Conservation (phyloP, 176 grass and related monocot species). For the Calamus simplicifolius region DNA sequence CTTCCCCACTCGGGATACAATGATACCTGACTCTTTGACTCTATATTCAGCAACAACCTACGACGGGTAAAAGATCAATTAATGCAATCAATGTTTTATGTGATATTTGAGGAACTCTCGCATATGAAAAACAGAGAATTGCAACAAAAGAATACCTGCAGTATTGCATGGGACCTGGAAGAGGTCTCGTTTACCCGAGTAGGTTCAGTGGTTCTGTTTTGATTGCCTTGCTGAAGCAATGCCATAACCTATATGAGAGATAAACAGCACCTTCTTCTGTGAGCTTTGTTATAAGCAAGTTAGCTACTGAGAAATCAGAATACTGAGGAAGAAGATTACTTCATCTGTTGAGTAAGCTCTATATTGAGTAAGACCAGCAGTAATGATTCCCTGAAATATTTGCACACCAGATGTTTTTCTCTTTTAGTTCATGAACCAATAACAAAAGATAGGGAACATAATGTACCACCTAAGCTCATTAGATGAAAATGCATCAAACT, state of each 20-base stretch:
- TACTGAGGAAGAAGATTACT: constrained; percentile 35
- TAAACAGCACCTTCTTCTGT: not conserved
- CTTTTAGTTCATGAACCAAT: constrained; percentile 7
- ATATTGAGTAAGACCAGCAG: constrained; percentile 82
- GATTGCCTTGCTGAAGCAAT: constrained; percentile 90
- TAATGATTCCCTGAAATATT: constrained; percentile 75
- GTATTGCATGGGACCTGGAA: constrained; percentile 88
- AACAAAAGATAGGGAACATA: too few relatives aligned
- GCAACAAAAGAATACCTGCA: constrained; percentile 50
- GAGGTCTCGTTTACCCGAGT: constrained; percentile 89
- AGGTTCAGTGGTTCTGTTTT: constrained; percentile 91
- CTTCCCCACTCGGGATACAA: constrained; percentile 56
- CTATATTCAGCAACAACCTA: constrained; percentile 86
- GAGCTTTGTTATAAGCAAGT: not conserved
- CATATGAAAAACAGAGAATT: not conserved
- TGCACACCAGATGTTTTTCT: constrained; percentile 8
- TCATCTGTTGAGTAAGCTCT: constrained; percentile 94
- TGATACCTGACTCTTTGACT: constrained; percentile 38
- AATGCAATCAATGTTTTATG: constrained; percentile 7
- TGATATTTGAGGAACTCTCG: too few relatives aligned
- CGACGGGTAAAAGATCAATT: constrained; percentile 11
- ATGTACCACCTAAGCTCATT: too few relatives aligned
- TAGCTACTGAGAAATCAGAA: not conserved
- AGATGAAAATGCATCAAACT: too few relatives aligned
- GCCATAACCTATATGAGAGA: constrained; percentile 62